Percentiles rank a stretch among this genome's conserved stretches.
These are phyloP conservation scores for Cruciata laevipes DNA, from an alignment of 257 asterid species.

Conservation along the genomic window DNA sequence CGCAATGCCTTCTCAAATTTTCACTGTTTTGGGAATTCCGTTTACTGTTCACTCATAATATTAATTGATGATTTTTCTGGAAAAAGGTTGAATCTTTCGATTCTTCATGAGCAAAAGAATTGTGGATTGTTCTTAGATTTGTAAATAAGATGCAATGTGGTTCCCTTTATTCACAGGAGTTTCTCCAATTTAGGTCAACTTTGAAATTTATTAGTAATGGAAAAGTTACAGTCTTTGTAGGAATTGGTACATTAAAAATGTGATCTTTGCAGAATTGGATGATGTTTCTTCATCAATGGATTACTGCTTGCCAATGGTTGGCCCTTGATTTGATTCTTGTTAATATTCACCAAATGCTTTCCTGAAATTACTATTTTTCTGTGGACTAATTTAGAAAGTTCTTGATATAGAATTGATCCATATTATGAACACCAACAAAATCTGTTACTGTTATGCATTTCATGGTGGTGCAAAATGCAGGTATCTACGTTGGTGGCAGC, in stretches of 20 bases:
- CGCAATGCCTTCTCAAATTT: neutral
- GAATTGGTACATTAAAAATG: neutral
- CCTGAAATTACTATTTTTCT: too few species aligned
- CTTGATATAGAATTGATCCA: neutral
- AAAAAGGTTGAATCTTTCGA: neutral
- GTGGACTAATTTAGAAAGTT: too few species aligned
- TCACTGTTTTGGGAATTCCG: neutral
- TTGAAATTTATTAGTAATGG: neutral
- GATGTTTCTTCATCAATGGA: neutral
- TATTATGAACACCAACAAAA: neutral
- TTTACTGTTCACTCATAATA: neutral
- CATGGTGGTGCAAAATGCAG: constrained; percentile 27
- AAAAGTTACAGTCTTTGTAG: neutral
- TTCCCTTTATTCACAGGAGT: neutral
- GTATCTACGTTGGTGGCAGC: constrained; percentile 83
- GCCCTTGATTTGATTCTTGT: neutral
- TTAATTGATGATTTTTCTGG: neutral
- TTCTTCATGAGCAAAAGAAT: neutral
- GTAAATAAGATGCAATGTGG: constrained; percentile 1
- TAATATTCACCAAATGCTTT: neutral
- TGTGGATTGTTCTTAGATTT: constrained; percentile 2
- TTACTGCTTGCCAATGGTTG: too few species aligned
- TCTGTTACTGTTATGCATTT: neutral
- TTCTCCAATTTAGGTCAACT: neutral
- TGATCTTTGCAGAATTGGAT: neutral